Base-by-base conservation (phyloP, 1,284 basidiomycete species). In the Cutaneotrichosporon mucoides region DNA sequence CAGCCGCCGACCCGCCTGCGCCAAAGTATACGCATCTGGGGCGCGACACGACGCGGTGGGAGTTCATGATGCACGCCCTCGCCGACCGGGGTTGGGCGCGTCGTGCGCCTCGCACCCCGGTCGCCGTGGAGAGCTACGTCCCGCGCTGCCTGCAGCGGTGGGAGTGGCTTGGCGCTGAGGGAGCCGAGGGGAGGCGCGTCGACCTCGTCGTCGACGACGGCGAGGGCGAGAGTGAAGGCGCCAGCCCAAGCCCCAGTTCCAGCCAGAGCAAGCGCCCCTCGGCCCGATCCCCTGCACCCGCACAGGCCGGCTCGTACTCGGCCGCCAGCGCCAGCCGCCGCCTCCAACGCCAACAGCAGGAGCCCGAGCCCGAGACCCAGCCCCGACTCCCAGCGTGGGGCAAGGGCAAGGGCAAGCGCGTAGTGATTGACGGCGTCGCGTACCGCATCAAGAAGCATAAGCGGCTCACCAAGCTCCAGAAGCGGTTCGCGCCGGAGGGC, bases 61-160 rank as follows among this genome's bases (percentile, higher is more conserved):
- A 58, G 11, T 36, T 45, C 6, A 37, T 44, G 36, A 33, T 59
- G 41, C 48, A 59, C 53, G 16, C 9, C 9, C 7, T 56, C 13
- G 35, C 13, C 6, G 24, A 47, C 24, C 44, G 49, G n/a, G 61
- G 61, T 2, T 62, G 61, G 61, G 56, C 40, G 6, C 43, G 10
- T 4, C 53, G 24, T 24, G 24, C 24, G 24, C 24, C 24, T 24
- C 24, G 24, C 24, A 24, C 24, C 24, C 4, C 36, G 37, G 16
- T 8, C 10, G 10, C 15, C n/a, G 45, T 10, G 10, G 43, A 11
- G 5, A 15, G 53, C 34, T 10, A 48, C 6, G 13, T 53, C 6
- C 51, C 51, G 1, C 41, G 42, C 24, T 11, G 24, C 5, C 9
- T 53, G 37, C n/a, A 24, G 38, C 41, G 51, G 38, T 53, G 51